A percentile compares a stretch with the other conserved stretches of the same genome.
These are phyloP conservation scores for Maudiozyma bulderi DNA, from an alignment of 805 yeast genomes.

Conservation along the genomic window DNA sequence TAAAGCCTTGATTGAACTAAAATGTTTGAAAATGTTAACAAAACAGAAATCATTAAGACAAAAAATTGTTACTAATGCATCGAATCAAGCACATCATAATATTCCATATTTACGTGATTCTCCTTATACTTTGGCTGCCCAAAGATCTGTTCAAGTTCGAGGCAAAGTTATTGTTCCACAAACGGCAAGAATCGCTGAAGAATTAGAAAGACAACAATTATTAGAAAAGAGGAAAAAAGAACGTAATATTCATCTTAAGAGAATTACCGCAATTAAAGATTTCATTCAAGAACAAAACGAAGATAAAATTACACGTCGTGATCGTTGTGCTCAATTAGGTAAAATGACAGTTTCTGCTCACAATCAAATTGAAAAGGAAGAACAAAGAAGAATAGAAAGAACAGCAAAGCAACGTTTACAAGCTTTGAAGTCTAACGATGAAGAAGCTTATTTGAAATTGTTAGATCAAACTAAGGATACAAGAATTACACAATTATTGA, in stretches of 20 bases:
- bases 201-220: constrained; percentile 61
- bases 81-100: constrained; percentile 47
- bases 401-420: constrained; percentile 84
- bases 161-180: constrained; percentile 63
- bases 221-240: constrained; percentile 47
- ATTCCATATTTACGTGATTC: constrained; percentile 42
- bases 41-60: constrained; percentile 66
- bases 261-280: constrained; percentile 33
- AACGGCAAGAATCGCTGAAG: constrained; percentile 67
- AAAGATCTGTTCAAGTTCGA: constrained; percentile 57
- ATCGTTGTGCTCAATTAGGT: constrained; percentile 26
- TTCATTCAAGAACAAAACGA: constrained; percentile 24
- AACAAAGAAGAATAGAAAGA: constrained; percentile 61
- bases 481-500: constrained; percentile 73
- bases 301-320: constrained; percentile 15
- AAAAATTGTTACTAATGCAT: constrained; percentile 42
- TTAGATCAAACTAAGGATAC: constrained; percentile 82
- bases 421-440: constrained; percentile 80
- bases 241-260: constrained; percentile 41
- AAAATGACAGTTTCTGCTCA: constrained; percentile 20
- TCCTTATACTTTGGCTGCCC: constrained; percentile 54
- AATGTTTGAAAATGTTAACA: constrained; percentile 52
- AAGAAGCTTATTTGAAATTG: constrained; percentile 75
- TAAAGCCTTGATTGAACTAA: constrained; percentile 61
- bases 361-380: constrained; percentile 54